Percentiles rank a stretch among this genome's conserved stretches.
phyloP scores from a whole-genome alignment of 345 rosid genomes.

The Arabidopsis suecica region DNA sequence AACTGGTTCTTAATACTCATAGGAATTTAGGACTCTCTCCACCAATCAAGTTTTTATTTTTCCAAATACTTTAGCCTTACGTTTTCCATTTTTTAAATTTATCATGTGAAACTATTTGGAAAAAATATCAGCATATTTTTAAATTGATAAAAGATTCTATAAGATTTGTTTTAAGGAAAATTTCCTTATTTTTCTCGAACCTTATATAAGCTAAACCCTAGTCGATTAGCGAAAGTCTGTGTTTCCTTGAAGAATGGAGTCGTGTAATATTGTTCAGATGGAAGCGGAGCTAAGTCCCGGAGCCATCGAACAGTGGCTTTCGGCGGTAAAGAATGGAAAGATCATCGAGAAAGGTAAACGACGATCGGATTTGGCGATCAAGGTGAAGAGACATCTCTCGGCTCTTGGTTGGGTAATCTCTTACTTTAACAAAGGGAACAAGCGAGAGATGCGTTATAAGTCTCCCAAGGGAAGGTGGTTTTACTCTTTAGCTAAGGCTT shows the following conservation, averaged over 20 bases:
- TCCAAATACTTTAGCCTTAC: too few relatives aligned
- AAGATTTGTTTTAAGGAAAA: not conserved
- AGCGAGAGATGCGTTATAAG: slow-evolving; percentile 29
- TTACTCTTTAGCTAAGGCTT: slow-evolving; percentile 33
- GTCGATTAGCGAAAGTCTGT: not conserved
- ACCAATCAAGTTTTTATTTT: too few relatives aligned
- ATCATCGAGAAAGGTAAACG: not conserved
- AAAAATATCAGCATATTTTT: too few relatives aligned
- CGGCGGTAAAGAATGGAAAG: not conserved
- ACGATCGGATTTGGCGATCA: slow-evolving; percentile 4
- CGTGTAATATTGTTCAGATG: not conserved
- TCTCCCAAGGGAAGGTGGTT: slow-evolving; percentile 32
- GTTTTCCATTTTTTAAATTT: too few relatives aligned
- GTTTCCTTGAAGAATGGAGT: not conserved
- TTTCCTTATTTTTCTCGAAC: not conserved
- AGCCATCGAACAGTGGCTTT: slow-evolving; percentile 18
- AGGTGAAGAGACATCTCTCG: slow-evolving; percentile 35
- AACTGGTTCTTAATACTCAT: too few relatives aligned
- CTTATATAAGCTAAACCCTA: not conserved
- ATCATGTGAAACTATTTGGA: too few relatives aligned
- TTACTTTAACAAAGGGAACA: not conserved
- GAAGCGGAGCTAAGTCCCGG: slow-evolving; percentile 26
- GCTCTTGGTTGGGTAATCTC: slow-evolving; percentile 40
- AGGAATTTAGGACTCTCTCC: too few relatives aligned
- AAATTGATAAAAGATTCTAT: too few relatives aligned